phyloP scores from a whole-genome alignment of 2,329 filamentous ascomycete species.

The Xylariomycetidae sp. region DNA sequence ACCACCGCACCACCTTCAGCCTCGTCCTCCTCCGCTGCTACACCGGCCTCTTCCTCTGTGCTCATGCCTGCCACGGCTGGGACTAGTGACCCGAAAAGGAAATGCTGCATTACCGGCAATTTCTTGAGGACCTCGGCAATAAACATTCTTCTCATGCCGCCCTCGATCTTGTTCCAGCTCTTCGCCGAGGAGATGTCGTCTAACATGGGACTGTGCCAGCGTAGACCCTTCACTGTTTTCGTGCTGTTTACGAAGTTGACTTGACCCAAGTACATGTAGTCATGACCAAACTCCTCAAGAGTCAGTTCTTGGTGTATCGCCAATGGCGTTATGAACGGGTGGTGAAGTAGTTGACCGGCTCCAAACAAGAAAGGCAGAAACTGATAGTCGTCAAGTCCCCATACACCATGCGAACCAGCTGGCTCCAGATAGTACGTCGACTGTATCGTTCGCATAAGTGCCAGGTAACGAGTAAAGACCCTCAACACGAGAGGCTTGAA shows the following conservation, averaged over 20 bases:
- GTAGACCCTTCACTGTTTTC: conserved; percentile 88
- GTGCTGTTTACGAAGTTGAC: conserved; percentile 92
- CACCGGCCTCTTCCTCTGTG: conserved; percentile 49
- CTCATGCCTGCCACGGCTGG: conserved; percentile 81
- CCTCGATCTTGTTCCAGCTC: conserved; percentile 88
- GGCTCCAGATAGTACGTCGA: conserved; percentile 94
- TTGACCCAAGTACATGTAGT: conserved; percentile 89
- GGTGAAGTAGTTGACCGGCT: conserved; percentile 80
- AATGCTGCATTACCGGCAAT: conserved; percentile 97
- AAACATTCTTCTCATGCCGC: conserved; percentile 96
- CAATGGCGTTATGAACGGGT: conserved; percentile 73
- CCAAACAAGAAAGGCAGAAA: conserved; percentile 96
- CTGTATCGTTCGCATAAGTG: conserved; percentile 83
- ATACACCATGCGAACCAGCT: conserved; percentile 93
- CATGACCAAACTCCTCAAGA: conserved; percentile 76
- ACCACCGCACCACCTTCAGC: conserved; percentile 55
- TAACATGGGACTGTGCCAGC: conserved; percentile 98
- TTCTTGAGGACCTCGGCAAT: conserved; percentile 88
- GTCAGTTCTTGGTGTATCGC: conserved; percentile 85
- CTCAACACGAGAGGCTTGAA: conserved; percentile 71
- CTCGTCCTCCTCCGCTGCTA: conserved; percentile 43
- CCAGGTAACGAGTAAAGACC: conserved; percentile 78
- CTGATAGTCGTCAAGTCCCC: conserved; percentile 96
- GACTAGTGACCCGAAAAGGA: conserved; percentile 83
- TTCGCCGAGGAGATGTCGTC: conserved; percentile 93